Evolutionary conservation across 2,329 filamentous ascomycete species (phyloP), one percentile per base, ranked within the genome.

Genomic region (Venturia effusa): DNA sequence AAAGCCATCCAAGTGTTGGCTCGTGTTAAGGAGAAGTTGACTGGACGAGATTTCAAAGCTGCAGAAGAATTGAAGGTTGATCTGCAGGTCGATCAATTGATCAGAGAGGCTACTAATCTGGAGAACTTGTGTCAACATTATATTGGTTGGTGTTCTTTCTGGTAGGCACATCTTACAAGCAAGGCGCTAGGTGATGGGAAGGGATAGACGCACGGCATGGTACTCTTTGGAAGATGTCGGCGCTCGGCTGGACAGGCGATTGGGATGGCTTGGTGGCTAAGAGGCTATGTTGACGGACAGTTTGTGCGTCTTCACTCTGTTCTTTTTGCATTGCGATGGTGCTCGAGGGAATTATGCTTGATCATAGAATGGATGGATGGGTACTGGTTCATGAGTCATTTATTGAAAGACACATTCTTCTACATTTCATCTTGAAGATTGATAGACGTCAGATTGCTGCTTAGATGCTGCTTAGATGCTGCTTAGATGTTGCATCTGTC

Each of bases 101-200:
- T 99, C 70, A 88, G 89, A 66, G 93, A 99, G 79, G 94, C 94
- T 27, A 99, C 94, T 7, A 97, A 94, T 72, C 81, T 97, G 70
- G 94, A 97, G 82, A 97, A 97, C 74, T 80, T 99, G 66, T 99
- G 94, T 74, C 94, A 97, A 80, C 94, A 97, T 79, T 99, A 97
- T 75, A 96, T 97, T 70, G 94, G 94, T 67, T 97, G 93, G 93
- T 97, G 93, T 78, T 95, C 90, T 77, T 97, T 97, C 82, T 97
- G 93, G 93, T 97, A 64, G 61, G 37, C 15, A 22, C 40, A 3
- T 60, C 7, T 40, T 60, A 6, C 22, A 32, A 60, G 34, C 37
- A 60, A 43, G 61, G 61, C 37, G 61, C 30, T 62, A 41, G 61
- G 41, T 19, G 37, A 32, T 13, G 27, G 61, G 24, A 32, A 10